Base-by-base conservation (phyloP, 768 basidiomycete species). In the Mycena belliarum region DNA sequence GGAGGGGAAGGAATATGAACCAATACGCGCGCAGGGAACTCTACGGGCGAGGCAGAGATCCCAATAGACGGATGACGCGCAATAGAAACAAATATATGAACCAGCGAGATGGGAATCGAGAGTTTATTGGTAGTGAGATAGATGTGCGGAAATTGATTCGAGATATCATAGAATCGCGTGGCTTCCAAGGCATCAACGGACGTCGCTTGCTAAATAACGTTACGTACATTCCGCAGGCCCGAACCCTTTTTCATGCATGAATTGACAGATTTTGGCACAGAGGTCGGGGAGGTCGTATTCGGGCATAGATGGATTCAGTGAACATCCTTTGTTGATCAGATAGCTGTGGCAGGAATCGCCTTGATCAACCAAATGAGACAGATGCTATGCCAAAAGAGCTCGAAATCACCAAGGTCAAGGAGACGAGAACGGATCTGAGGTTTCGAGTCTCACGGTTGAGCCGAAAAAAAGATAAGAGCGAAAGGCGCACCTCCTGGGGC, bases 21-120 rank as follows among this genome's bases (percentile, higher is more conserved):
- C 32, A 87, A 65, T 15, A 88, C 86, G 49, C 75, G 76, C 10
- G 70, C 69, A 6, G 86, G 87, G 53, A 85, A 84, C 62, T 83
- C 77, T 18, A 84, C 68, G 0, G 86, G 85, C 5, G 73, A 75
- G 0, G 84, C 84, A 9, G 66, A 60, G 18, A 88, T 72, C 24
- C 79, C 82, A 0, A 87, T 66, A 32, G 33, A 8, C 11, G 33
- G 33, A 35, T 82, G 76, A 16, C 77, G 75, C 18, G 78, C 78
- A 42, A 88, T 69, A 18, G 79, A 76, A 14, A 82, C 76, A 57
- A 86, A 88, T 23, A 85, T 65, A 68, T 82, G 84, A 37, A 80
- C 80, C 41, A 88, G 72, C 12, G 83, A 84, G 46, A 88, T 79
- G 0, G 86, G 86, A 42, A 88, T 77, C 0, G 83, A 80, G 23